Conservation (phyloP, 768 basidiomycete genomes). For the Tricholoma terreum region DNA sequence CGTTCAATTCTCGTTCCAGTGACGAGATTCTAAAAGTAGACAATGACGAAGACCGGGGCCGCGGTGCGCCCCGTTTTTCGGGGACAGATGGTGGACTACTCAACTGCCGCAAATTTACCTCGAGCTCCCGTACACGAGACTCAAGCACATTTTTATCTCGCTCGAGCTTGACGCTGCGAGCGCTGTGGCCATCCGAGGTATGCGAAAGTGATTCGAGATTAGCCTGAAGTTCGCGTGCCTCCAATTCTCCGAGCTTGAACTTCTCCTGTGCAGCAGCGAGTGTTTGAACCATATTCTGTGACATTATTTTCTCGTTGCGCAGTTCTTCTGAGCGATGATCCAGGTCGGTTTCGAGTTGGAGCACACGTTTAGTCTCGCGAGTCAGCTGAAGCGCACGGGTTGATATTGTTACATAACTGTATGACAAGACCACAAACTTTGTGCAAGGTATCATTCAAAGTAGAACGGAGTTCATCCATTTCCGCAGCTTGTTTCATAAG, state of each 20-base stretch:
- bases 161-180: constrained; percentile 45
- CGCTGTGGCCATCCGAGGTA: constrained; percentile 45
- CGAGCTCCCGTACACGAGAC: constrained; percentile 55
- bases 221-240: constrained; percentile 52
- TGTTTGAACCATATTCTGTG: constrained; percentile 51
- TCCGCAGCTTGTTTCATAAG: constrained; percentile 40
- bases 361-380: constrained; percentile 51
- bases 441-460: constrained; percentile 44
- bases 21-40: constrained; percentile 46
- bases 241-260: constrained; percentile 47
- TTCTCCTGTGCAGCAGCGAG: constrained; percentile 47
- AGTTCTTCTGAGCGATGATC: constrained; percentile 52
- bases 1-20: constrained; percentile 56
- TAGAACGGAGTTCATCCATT: constrained; percentile 39
- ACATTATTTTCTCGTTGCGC: constrained; percentile 48
- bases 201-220: constrained; percentile 53
- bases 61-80: constrained; percentile 32
- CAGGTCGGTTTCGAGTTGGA: constrained; percentile 52
- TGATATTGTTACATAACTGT: constrained; percentile 3
- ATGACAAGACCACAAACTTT: constrained; percentile 33
- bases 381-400: constrained; percentile 40
- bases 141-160: constrained; percentile 58
- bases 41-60: constrained; percentile 59
- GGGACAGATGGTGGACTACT: constrained; percentile 30
- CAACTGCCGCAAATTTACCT: constrained; percentile 38